Evolutionary conservation across 176 grass and related monocot species (phyloP).

Genomic region (Carex parvula): DNA sequence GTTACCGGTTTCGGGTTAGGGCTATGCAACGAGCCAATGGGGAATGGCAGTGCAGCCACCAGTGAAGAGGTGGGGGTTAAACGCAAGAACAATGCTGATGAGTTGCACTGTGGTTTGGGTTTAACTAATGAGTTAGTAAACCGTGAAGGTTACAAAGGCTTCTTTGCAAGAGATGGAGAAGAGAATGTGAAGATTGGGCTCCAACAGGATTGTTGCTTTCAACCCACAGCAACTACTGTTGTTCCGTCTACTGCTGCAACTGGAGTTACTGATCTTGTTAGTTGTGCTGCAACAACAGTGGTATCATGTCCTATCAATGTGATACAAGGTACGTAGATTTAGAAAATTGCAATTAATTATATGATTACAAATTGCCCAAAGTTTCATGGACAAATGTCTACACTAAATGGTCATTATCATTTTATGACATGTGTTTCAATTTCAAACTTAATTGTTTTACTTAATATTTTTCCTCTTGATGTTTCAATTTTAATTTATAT

Average conservation of each 20-base stretch:
- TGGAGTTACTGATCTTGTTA: constrained; percentile 12
- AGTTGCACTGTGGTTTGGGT: constrained; percentile 15
- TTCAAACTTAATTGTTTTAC: background rate
- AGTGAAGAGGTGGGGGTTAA: constrained; percentile 26
- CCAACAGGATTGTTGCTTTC: constrained; percentile 38
- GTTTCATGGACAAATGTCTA: no score
- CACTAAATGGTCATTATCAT: no score
- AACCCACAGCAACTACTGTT: constrained; percentile 13
- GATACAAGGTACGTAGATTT: constrained; percentile 61
- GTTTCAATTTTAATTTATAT: background rate
- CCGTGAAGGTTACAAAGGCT: constrained; percentile 15
- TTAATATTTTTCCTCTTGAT: background rate
- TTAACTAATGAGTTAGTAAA: constrained; percentile 25
- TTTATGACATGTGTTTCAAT: background rate
- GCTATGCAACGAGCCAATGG: constrained; percentile 31
- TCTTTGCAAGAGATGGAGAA: constrained; percentile 20
- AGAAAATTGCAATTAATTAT: background rate
- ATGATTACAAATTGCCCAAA: background rate
- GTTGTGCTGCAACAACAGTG: constrained; percentile 8
- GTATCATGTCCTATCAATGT: constrained; percentile 22
- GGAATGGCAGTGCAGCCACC: background rate
- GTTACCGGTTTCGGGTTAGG: constrained; percentile 15
- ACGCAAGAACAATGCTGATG: constrained; percentile 28
- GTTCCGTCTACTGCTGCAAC: constrained; percentile 18
- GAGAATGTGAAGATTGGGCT: constrained; percentile 42